phyloP scores from a whole-genome alignment of 2,329 filamentous ascomycete genomes.

The Diplodia mutila region DNA sequence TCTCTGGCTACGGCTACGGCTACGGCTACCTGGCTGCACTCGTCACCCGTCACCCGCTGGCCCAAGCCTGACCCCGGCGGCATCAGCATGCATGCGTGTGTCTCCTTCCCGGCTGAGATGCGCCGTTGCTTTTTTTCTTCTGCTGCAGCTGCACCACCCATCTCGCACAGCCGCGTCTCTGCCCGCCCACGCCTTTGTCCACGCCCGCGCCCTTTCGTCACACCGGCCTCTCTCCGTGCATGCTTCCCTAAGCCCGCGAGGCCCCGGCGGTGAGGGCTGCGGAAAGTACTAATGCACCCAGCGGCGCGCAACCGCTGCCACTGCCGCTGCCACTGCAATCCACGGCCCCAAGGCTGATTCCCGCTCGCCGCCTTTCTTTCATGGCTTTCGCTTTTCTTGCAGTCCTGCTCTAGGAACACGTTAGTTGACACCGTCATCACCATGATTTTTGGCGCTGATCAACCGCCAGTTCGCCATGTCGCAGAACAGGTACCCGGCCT shows the following conservation, averaged over 20 bases:
- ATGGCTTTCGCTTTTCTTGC: not conserved
- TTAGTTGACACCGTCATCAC: not conserved
- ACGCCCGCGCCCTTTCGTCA: slow-evolving; percentile 8
- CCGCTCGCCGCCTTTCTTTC: not conserved
- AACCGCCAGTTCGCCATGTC: not conserved
- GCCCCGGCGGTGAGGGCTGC: slow-evolving; percentile 13
- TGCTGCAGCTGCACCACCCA: slow-evolving; percentile 16
- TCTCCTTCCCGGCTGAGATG: slow-evolving; percentile 18
- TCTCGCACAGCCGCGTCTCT: not conserved
- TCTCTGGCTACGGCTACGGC: too few species aligned
- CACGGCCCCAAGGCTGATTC: slow-evolving; percentile 16
- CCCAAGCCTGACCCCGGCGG: not conserved
- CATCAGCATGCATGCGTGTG: slow-evolving; percentile 16
- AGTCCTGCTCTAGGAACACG: not conserved
- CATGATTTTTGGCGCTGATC: not conserved
- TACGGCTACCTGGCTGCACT: too few species aligned
- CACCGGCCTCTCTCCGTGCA: slow-evolving; percentile 17
- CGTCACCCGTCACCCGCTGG: not conserved
- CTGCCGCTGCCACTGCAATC: not conserved
- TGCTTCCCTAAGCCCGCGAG: slow-evolving; percentile 1
- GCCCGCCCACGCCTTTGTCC: not conserved
- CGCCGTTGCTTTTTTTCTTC: not conserved
- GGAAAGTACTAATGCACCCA: slow-evolving; percentile 17
- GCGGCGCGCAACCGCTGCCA: not conserved
- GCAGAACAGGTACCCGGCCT: slow-evolving; percentile 12